phyloP scores from a whole-genome alignment of 768 basidiomycete species.

The Lactifluus echinatus region DNA sequence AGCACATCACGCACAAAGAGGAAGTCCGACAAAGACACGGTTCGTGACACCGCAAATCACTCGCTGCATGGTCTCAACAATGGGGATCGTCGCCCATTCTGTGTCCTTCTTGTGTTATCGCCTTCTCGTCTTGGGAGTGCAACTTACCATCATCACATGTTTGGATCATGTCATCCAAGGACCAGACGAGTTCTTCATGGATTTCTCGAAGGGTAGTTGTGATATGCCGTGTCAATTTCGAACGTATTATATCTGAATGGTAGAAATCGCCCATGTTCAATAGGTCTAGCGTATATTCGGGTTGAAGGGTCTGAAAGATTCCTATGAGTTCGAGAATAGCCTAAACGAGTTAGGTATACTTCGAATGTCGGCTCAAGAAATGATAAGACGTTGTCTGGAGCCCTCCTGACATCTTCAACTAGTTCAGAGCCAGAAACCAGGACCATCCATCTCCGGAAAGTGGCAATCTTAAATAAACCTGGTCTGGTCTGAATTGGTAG shows the following conservation, averaged over 20 bases:
- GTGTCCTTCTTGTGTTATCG: conserved; percentile 21
- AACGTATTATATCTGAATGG: conserved; percentile 23
- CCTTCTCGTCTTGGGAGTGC: background rate
- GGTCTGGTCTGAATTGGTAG: conserved; percentile 14
- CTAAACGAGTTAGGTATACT: conserved; percentile 24
- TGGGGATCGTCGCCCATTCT: conserved; percentile 24
- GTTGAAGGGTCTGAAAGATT: conserved; percentile 26
- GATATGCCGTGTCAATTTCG: conserved; percentile 25
- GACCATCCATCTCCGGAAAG: conserved; percentile 38
- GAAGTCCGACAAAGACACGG: conserved; percentile 30
- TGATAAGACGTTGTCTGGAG: conserved; percentile 39
- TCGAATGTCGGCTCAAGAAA: conserved; percentile 33
- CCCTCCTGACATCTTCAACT: conserved; percentile 43
- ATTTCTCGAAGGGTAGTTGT: conserved; percentile 20
- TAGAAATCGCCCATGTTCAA: conserved; percentile 16
- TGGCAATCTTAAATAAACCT: conserved; percentile 35
- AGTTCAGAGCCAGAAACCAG: conserved; percentile 35
- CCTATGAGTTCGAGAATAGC: background rate
- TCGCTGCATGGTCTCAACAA: conserved; percentile 21
- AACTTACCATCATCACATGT: conserved; percentile 14
- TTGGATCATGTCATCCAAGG: conserved; percentile 28
- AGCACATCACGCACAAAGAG: conserved; percentile 25
- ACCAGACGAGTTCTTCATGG: conserved; percentile 23
- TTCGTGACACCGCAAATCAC: conserved; percentile 27
- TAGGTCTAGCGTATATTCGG: conserved; percentile 31